Evolutionary conservation across 169 alveolate species (phyloP).

Genomic region (Fabrea salina): DNA sequence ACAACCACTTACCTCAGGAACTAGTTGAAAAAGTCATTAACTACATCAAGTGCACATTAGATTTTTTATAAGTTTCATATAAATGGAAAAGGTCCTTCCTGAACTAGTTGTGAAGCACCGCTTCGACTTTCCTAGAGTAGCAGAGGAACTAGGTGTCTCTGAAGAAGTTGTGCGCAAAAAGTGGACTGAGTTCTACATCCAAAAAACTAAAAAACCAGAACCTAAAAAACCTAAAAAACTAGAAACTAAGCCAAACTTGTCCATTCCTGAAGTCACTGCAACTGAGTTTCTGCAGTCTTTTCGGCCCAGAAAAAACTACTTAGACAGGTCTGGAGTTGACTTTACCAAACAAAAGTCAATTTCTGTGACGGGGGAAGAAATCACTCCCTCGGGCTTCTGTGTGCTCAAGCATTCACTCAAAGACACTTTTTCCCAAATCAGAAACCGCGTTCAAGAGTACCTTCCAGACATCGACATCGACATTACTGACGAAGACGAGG

Average conservation of each 20-base stretch:
- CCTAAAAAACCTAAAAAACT: slow-evolving; percentile 4
- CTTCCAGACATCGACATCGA: slow-evolving; percentile 21
- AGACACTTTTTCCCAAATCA: slow-evolving; percentile 18
- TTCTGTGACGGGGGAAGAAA: slow-evolving; percentile 34
- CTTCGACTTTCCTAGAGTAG: neutral
- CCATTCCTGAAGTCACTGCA: slow-evolving; percentile 7
- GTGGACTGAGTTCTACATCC: slow-evolving; percentile 12
- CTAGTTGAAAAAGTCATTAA: too few relatives aligned
- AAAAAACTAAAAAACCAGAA: neutral
- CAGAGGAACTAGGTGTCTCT: neutral
- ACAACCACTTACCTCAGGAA: too few relatives aligned
- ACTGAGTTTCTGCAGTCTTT: neutral
- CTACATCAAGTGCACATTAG: too few relatives aligned
- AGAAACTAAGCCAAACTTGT: neutral
- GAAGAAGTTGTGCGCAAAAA: neutral
- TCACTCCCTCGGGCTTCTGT: slow-evolving; percentile 19
- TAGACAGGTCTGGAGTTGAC: slow-evolving; percentile 6
- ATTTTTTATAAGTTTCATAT: too few relatives aligned
- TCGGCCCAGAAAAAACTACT: neutral
- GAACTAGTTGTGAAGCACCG: neutral
- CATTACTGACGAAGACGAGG: neutral
- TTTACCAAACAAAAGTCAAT: slow-evolving; percentile 14
- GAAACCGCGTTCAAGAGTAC: neutral
- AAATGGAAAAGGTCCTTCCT: neutral
- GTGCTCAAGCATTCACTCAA: slow-evolving; percentile 19